Evolutionary conservation across 164 flowering plant genomes (phyloP).

Genomic region (Tetrastigma voinierianum): DNA sequence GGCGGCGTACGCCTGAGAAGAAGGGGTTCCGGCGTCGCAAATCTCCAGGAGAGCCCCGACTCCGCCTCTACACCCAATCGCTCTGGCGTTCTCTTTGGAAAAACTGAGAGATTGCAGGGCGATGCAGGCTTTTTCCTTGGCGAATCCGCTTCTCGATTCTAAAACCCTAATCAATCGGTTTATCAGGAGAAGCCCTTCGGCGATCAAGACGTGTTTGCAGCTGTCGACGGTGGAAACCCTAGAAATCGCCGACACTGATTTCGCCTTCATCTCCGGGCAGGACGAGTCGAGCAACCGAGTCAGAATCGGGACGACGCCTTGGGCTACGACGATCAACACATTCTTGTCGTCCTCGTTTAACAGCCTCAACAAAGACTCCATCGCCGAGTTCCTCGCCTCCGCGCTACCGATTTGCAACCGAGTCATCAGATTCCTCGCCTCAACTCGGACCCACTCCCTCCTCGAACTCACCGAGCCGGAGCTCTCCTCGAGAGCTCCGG

Average conservation of each 20-base stretch:
- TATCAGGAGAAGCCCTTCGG: conserved; percentile 71
- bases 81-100: conserved; percentile 80
- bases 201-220: conserved; percentile 60
- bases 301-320: conserved; percentile 74
- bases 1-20: conserved; percentile 75
- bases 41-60: conserved; percentile 74
- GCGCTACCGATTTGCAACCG: conserved; percentile 77
- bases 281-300: conserved; percentile 62
- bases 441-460: conserved; percentile 46
- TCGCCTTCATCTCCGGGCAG: conserved; percentile 60
- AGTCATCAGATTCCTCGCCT: conserved; percentile 63
- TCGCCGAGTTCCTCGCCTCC: conserved; percentile 61
- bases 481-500: conserved; percentile 49
- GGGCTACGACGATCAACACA: conserved; percentile 79
- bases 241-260: conserved; percentile 66
- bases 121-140: conserved; percentile 74
- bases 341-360: conserved; percentile 80
- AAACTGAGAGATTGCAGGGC: conserved; percentile 64
- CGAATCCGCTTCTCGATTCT: conserved; percentile 80
- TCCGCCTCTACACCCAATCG: conserved; percentile 80
- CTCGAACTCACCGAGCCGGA: conserved; percentile 20
- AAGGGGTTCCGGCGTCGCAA: conserved; percentile 74
- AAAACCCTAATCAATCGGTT: conserved; percentile 71
- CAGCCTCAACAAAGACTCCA: conserved; percentile 58
- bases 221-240: conserved; percentile 72